Evolutionary conservation across 768 basidiomycete genomes (phyloP), one percentile per base, ranked within the genome.

Genomic region (Paxillus rubicundulus): DNA sequence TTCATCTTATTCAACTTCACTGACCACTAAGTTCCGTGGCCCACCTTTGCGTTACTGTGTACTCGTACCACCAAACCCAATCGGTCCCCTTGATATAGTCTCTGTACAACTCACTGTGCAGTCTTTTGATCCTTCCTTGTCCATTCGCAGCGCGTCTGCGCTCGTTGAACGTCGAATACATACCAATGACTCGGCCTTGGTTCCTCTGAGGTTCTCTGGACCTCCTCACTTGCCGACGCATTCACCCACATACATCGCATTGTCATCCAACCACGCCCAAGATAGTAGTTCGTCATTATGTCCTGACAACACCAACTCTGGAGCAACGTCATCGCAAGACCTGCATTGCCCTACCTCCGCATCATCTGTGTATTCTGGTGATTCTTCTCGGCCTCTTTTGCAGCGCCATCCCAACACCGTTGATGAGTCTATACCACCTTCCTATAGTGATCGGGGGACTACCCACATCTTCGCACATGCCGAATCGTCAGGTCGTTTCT

Each of bases 41-140:
- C 80, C 82, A 5, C 66, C 77, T 43, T 72, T 89, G 63, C 80
- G 78, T 47, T 91, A 88, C 65, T 73, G 74, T 44, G 62, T 89
- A 43, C 73, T 78, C 54, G 60, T 76, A 0, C 86, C 88, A 27
- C 70, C 75, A 18, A 61, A 72, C 38, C 79, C 88, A 7, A 75
- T 89, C 46, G 89, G 87, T 18, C 89, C 89, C 21, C 74, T 81
- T 41, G 89, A 91, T 67, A 76, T 87, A 33, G 75, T 91, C 27
- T 79, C 87, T 49, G 77, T 88, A 51, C 77, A 82, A 13, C 72
- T 92, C 52, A 74, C 76, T 47, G 73, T 89, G 42, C 76, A 78
- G n/a, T 82, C 86, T 7, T 55, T 78, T 39, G 85, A 88, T 56
- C 68, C 76, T n/a, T 67, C 69, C 21, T 75, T 84, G 34, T 72